A percentile compares a stretch with the other conserved stretches of the same genome.
Evolutionary conservation across 2,329 filamentous ascomycete species (phyloP).

Genomic region (Phialophora expanda): DNA sequence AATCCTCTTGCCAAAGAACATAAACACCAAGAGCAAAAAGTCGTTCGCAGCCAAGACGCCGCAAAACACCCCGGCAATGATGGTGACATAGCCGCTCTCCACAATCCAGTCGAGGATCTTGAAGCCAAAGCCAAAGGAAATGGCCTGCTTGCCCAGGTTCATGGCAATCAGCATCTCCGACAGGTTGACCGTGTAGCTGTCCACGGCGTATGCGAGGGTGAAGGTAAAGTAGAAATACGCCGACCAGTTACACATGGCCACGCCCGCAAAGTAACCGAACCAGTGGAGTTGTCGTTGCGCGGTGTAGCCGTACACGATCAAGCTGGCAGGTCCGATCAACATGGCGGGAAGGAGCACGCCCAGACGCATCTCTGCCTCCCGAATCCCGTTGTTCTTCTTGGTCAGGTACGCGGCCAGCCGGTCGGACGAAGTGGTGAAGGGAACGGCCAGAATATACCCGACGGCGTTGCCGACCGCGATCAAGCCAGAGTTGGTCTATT

Average conservation of each 20-base stretch:
- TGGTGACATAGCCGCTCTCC: constrained; percentile 55
- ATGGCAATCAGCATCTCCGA: constrained; percentile 67
- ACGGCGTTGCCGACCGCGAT: constrained; percentile 50
- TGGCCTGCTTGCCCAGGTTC: constrained; percentile 63
- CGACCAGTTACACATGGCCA: constrained; percentile 56
- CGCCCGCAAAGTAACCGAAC: constrained; percentile 56
- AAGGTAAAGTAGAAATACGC: constrained; percentile 64
- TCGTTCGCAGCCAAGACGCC: constrained; percentile 58
- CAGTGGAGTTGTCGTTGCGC: constrained; percentile 44
- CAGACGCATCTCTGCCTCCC: constrained; percentile 51
- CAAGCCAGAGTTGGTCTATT: constrained; percentile 52
- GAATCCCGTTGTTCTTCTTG: constrained; percentile 47
- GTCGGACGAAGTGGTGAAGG: constrained; percentile 52
- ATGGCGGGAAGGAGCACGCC: constrained; percentile 44
- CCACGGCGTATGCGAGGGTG: constrained; percentile 65
- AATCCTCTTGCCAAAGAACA: constrained; percentile 59
- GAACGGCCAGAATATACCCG: constrained; percentile 51
- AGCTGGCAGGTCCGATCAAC: constrained; percentile 43
- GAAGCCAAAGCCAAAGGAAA: constrained; percentile 60
- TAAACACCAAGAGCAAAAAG: constrained; percentile 56
- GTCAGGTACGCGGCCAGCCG: constrained; percentile 48
- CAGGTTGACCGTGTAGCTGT: constrained; percentile 64
- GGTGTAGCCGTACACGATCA: constrained; percentile 45
- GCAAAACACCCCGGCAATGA: constrained; percentile 59
- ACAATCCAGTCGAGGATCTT: constrained; percentile 59